Evolutionary conservation across 345 rosid species (phyloP), one percentile per base, ranked within the genome.

Genomic region (Geranium rotundifolium): DNA sequence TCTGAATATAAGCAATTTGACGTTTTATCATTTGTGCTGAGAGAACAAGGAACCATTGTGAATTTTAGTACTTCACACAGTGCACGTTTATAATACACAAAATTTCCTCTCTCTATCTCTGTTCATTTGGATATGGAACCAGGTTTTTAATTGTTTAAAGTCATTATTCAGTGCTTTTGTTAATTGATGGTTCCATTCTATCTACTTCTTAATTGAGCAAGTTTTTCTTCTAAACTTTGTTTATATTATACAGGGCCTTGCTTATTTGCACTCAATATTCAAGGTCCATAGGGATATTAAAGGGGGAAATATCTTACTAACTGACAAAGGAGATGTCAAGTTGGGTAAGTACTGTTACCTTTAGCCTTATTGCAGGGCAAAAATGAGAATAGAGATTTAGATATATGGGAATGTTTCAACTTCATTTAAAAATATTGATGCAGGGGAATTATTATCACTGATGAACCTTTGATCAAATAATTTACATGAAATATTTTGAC

Each of bases 281-380:
- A 93, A 93, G 80, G 99, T 93, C 63, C 99, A 93, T 69, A 82
- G 99, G 82, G 99, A 93, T 78, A 93, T 90, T 63, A 93, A 90
- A 68, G 97, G 99, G 70, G 97, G 99, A 67, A 93, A 93, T 82
- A 85, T 93, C 77, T 84, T 93, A 81, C 82, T 93, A 76, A 90
- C 99, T 8, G 97, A 93, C 66, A 96, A 93, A 79, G 99, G 97
- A 73, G 99, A 93, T 74, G 97, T 93, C 81, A 93, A 93, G 75
- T 76, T 93, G 78, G 99, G 99, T 93, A 74, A 84, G 99, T 81
- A 73, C 34, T 56, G 19, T 62, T 67, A 31, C 41, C n/a, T 31
- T 57, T 9, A 15, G 20, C 60, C 58, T 60, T 54, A 41, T 41
- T 6, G 12, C 1, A 9, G 10, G 14, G 10, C 14, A 41, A 41